Base-by-base conservation (phyloP, 805 yeast species). In the Wickerhamomyces subpelliculosus region DNA sequence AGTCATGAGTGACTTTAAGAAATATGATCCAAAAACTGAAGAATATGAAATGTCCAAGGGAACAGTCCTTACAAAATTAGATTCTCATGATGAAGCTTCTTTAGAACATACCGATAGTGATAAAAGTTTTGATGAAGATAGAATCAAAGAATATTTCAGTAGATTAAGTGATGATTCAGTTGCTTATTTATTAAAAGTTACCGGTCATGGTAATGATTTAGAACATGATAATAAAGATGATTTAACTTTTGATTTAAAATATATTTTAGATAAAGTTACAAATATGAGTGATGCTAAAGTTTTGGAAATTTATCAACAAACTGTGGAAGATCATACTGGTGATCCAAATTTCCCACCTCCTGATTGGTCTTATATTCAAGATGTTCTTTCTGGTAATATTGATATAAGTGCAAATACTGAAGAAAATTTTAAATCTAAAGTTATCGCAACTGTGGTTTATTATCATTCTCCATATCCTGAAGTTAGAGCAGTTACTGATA, bases 401-500 rank as follows among this genome's bases (percentile, higher is more conserved):
- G 17, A 55, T 38, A n/a, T 36, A 14, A 17, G 51, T 37, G 38
- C 52, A 24, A 46, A 48, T 35, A 40, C 47, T 8, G 44, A 44
- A 6, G 9, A n/a, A 41, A 47, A 51, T 18, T 42, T 52, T 17
- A 47, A 55, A 28, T 46, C 49, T 8, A 52, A 52, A 37, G 34
- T 54, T 33, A 38, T 47, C 21, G 73, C 70, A 16, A 60, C 63
- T 25, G 48, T 58, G 24, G 62, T 64, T 16, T 45, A 53, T 59
- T 70, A 50, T 43, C 61, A 66, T 47, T 72, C 78, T 18, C 83
- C 84, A 8, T 79, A 78, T 52, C 75, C 82, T 1, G 85, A 79
- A 55, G 84, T 79, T 18, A 68, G 86, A 55, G 73, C 84, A 21
- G 72, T 79, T 17, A 73, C 76, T 32, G 72, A 74, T 17, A 67